Conservation (phyloP, 2,329 filamentous ascomycete species). For the Scolecobasidium constrictum region DNA sequence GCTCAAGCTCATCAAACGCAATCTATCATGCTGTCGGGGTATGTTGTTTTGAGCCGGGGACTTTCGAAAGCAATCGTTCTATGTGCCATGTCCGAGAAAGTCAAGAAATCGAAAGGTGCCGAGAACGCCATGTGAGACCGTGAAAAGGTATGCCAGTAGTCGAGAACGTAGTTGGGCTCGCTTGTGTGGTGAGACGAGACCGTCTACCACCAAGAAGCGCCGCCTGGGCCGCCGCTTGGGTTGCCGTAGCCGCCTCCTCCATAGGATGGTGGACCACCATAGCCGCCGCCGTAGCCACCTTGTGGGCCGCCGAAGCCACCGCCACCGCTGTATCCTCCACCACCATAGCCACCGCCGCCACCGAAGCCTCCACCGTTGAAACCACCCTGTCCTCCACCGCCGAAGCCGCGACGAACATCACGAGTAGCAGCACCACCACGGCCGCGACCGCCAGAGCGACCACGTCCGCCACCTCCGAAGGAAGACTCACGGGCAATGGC, state of each 20-base stretch:
- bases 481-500: conserved; percentile 92
- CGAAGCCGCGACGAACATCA: conserved; percentile 66
- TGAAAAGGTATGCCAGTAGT: too few species aligned
- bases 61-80: conserved; percentile 18
- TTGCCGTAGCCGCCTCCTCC: conserved; percentile 44
- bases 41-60: conserved; percentile 32
- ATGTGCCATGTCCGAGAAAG: conserved; percentile 13
- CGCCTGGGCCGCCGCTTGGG: conserved; percentile 7
- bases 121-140: conserved; percentile 19
- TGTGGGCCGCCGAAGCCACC: conserved; percentile 12
- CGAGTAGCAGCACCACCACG: conserved; percentile 62
- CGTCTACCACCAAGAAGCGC: conserved; percentile 9
- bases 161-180: too few species aligned
- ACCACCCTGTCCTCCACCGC: conserved; percentile 43
- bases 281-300: conserved; percentile 32
- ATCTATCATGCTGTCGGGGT: conserved; percentile 40
- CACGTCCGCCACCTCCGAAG: conserved; percentile 56
- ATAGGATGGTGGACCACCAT: conserved; percentile 28
- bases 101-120: conserved; percentile 2
- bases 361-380: conserved; percentile 26
- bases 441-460: conserved; percentile 56
- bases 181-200: neutral
- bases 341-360: conserved; percentile 27
- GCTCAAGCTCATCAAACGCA: conserved; percentile 32
- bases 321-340: conserved; percentile 21